phyloP scores from a whole-genome alignment of 345 rosid species.

The Rhodomyrtus tomentosa region DNA sequence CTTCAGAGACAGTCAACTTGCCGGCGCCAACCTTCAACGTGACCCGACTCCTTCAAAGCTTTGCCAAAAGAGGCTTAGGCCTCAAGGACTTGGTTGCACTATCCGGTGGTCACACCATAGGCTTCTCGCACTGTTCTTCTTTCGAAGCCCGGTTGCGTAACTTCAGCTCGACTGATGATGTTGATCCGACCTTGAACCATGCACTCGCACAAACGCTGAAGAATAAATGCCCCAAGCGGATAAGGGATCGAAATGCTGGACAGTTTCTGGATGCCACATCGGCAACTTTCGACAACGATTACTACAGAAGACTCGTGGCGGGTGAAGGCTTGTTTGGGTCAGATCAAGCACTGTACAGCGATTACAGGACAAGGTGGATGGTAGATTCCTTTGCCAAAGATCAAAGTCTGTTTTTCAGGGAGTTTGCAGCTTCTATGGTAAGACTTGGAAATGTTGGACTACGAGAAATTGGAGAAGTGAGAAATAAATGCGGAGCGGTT shows the following conservation, averaged over 20 bases:
- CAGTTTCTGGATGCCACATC: conserved; percentile 53
- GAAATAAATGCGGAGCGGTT: conserved; percentile 32
- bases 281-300: conserved; percentile 48
- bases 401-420: conserved; percentile 53
- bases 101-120: conserved; percentile 73
- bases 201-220: conserved; percentile 30
- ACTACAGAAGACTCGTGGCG: conserved; percentile 43
- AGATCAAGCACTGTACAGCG: conserved; percentile 44
- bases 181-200: conserved; percentile 52
- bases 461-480: conserved; percentile 52
- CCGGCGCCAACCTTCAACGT: conserved; percentile 69
- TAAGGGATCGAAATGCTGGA: conserved; percentile 45
- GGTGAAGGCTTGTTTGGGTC: conserved; percentile 61
- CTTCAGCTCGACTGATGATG: conserved; percentile 41
- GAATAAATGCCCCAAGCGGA: conserved; percentile 34
- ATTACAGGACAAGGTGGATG: conserved; percentile 45
- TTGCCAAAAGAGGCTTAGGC: conserved; percentile 49
- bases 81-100: conserved; percentile 70
- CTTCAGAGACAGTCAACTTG: conserved; percentile 47
- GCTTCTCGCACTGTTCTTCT: conserved; percentile 84
- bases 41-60: conserved; percentile 60
- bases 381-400: conserved; percentile 48
- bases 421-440: conserved; percentile 60
- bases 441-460: conserved; percentile 65
- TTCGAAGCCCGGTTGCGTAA: conserved; percentile 48